Conservation (phyloP, 2,329 filamentous ascomycete genomes). For the Pseudonectria buxi region DNA sequence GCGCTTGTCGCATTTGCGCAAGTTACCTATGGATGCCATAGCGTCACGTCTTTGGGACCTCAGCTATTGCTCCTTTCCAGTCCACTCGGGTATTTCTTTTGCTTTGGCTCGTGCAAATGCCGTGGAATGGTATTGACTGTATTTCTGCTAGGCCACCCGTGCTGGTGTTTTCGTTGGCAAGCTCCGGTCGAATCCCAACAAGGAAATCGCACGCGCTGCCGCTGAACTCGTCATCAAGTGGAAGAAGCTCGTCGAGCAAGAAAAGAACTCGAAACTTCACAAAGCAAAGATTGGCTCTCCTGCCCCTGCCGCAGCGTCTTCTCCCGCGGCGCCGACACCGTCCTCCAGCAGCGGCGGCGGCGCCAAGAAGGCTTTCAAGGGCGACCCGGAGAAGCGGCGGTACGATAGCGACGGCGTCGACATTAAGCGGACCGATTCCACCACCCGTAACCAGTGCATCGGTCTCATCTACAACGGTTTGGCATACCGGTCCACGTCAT, state of each 20-base stretch:
- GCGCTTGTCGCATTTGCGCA: neutral
- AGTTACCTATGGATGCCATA: neutral
- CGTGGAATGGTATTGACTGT: neutral
- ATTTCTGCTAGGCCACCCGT: constrained; percentile 58
- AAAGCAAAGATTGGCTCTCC: constrained; percentile 36
- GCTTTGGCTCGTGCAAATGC: too few species aligned
- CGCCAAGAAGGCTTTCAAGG: constrained; percentile 45
- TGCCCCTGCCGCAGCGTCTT: constrained; percentile 43
- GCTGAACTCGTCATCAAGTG: constrained; percentile 81
- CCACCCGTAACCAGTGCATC: constrained; percentile 74
- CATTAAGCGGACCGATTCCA: constrained; percentile 65
- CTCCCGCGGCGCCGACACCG: constrained; percentile 35
- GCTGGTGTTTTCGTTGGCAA: constrained; percentile 88
- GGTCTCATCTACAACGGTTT: constrained; percentile 92
- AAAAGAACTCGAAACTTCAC: constrained; percentile 45
- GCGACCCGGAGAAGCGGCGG: constrained; percentile 71
- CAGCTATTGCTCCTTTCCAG: neutral
- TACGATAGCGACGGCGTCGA: constrained; percentile 78
- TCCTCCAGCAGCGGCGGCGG: constrained; percentile 33
- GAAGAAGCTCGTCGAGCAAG: constrained; percentile 69
- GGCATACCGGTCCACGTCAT: constrained; percentile 61
- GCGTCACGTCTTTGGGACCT: too few species aligned
- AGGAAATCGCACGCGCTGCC: constrained; percentile 71
- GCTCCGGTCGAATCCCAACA: constrained; percentile 67
- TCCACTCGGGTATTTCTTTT: neutral